phyloP scores from a whole-genome alignment of 169 alveolate species.

The Plasmodium coatneyi region DNA sequence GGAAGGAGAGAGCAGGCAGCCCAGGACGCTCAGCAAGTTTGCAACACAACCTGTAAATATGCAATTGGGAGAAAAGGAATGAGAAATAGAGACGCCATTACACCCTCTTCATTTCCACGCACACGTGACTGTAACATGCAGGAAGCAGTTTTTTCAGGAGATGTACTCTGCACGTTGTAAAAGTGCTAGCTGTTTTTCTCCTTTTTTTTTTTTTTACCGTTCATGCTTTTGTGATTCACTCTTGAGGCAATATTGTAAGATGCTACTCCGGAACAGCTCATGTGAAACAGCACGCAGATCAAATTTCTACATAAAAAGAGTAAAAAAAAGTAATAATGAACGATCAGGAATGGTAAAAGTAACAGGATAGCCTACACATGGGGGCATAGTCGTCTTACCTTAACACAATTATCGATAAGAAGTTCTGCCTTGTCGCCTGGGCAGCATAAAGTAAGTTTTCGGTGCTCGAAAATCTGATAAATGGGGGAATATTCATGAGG shows the following conservation, averaged over 20 bases:
- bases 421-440: slow-evolving; percentile 28
- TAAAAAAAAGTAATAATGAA: neutral
- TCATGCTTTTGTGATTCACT: neutral
- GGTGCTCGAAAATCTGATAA: slow-evolving; percentile 62
- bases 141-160: neutral
- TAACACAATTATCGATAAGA: slow-evolving; percentile 30
- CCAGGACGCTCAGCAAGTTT: slow-evolving; percentile 8
- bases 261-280: slow-evolving; percentile 67
- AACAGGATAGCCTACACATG: neutral
- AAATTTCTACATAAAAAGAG: slow-evolving; percentile 29
- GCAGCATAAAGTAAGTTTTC: slow-evolving; percentile 51
- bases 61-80: neutral
- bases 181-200: neutral
- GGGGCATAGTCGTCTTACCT: slow-evolving; percentile 11
- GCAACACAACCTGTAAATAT: slow-evolving; percentile 16
- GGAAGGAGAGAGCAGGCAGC: slow-evolving; percentile 27
- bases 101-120: neutral
- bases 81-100: neutral
- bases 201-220: neutral
- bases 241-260: slow-evolving; percentile 22
- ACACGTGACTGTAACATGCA: neutral
- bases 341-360: neutral
- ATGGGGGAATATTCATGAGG: neutral
- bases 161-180: neutral
- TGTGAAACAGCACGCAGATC: slow-evolving; percentile 60